Evolutionary conservation across 495 filamentous ascomycete genomes (phyloP), one percentile per base, ranked within the genome.

Genomic region (Penicillium pancosmium): DNA sequence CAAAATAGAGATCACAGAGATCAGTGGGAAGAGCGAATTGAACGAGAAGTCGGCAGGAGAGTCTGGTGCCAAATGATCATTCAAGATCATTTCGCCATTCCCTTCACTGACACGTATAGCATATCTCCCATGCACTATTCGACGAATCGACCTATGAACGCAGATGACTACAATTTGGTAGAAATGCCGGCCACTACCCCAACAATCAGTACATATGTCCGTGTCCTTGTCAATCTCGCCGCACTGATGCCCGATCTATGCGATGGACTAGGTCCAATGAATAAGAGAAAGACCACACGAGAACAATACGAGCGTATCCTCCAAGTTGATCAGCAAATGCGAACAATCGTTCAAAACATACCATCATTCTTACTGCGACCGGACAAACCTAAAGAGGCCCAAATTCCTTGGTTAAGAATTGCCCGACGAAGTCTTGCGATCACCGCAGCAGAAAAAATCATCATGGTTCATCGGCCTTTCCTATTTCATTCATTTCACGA

Each of bases 391-490:
- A 75, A 70, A 56, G 69, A 74, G 50, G 61, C 64, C 10, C 72
- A 73, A 49, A 70, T 79, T 4, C 68, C 70, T 6, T 79, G 74
- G 71, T 66, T 72, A 16, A 57, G 59, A 2, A 72, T 72, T 21
- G 77, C 78, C 7, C 69, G 77, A n/a, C 67, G 74, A 18, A 69
- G 73, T 51, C 62, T 79, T 4, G 72, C 75, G 1, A 76, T 78
- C 16, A 78, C 75, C 4, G 69, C 73, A n/a, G 73, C 73, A 0
- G 76, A 82, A 55, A 82, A 82, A 50, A 76, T 82, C 40, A 82
- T 82, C 51, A 81, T 81, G 79, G 76, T 82, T 25, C 77, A 82
- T 60, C 72, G 79, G 21, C 69, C 70, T 1, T 81, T 82, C 54
- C 63, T 82, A 0, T 76, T 73, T 47, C 68, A 66, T 33, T 78